Evolutionary conservation across 768 basidiomycete genomes (phyloP).

Genomic region (Floccularia luteovirens): DNA sequence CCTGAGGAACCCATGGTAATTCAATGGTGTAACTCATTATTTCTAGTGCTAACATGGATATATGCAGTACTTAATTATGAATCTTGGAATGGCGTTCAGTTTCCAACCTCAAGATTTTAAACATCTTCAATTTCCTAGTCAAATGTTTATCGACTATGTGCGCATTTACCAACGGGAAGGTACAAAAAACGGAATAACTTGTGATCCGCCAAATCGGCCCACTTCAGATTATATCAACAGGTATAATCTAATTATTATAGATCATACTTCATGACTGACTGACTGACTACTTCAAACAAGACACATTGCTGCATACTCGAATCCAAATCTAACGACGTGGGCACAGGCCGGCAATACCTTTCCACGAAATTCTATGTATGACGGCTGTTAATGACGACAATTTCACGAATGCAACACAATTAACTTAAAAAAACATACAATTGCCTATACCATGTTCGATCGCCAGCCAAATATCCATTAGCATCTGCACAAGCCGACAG

Average conservation of each 20-base stretch:
- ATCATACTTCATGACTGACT: background rate
- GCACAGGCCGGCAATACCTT: conserved; percentile 63
- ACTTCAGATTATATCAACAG: conserved; percentile 73
- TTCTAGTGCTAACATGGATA: conserved; percentile 4
- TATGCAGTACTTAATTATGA: conserved; percentile 72
- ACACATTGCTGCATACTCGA: conserved; percentile 50
- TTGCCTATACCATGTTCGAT: background rate
- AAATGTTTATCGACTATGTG: conserved; percentile 87
- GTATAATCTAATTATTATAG: conserved; percentile 24
- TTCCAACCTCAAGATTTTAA: conserved; percentile 72
- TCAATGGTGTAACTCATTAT: conserved; percentile 8
- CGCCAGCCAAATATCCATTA: background rate
- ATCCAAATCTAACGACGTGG: conserved; percentile 88
- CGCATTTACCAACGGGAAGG: conserved; percentile 80
- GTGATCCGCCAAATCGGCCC: conserved; percentile 71
- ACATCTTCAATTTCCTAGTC: conserved; percentile 68
- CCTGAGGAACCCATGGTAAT: conserved; percentile 92
- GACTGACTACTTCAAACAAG: conserved; percentile 14
- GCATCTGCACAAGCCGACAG: too few relatives aligned
- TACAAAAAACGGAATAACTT: conserved; percentile 61
- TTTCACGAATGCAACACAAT: conserved; percentile 3
- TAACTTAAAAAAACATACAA: background rate
- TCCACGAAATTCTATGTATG: conserved; percentile 55
- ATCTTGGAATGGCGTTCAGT: conserved; percentile 70
- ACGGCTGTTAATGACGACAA: conserved; percentile 26